phyloP scores from a whole-genome alignment of 2,329 filamentous ascomycete genomes.

The Apiospora arundinis region DNA sequence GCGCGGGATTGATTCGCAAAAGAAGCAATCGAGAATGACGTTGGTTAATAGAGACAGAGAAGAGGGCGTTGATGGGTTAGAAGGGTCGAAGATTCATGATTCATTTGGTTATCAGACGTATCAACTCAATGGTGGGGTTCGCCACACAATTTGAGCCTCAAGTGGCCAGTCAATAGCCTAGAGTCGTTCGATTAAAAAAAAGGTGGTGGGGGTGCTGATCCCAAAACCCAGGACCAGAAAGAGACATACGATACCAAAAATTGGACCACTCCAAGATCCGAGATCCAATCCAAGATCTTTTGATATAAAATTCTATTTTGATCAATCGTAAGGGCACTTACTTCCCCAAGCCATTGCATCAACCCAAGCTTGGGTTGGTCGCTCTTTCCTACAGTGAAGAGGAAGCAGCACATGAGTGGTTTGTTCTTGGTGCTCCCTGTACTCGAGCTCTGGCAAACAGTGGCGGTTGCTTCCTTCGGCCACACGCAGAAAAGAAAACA shows the following conservation, averaged over 20 bases:
- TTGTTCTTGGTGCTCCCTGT: no score
- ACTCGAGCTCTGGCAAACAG: no score
- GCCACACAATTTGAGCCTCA: conserved; percentile 13
- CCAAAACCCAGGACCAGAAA: not conserved
- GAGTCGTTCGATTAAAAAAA: not conserved
- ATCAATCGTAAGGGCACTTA: not conserved
- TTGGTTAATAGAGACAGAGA: not conserved
- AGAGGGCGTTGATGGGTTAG: not conserved
- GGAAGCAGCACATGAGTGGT: no score
- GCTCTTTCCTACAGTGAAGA: no score
- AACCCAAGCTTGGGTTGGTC: not conserved
- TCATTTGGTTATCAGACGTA: not conserved
- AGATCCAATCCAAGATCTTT: not conserved
- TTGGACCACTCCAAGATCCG: not conserved
- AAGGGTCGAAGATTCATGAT: not conserved
- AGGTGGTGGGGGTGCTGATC: not conserved
- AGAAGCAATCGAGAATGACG: not conserved
- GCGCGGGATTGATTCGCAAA: not conserved
- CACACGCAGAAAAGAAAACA: no score
- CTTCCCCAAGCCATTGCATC: not conserved
- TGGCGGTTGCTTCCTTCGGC: no score
- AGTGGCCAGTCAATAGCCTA: not conserved
- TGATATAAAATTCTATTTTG: not conserved
- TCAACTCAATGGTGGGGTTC: not conserved
- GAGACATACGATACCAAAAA: not conserved